Evolutionary conservation across 768 basidiomycete genomes (phyloP).

Genomic region (Lactarius indigo): DNA sequence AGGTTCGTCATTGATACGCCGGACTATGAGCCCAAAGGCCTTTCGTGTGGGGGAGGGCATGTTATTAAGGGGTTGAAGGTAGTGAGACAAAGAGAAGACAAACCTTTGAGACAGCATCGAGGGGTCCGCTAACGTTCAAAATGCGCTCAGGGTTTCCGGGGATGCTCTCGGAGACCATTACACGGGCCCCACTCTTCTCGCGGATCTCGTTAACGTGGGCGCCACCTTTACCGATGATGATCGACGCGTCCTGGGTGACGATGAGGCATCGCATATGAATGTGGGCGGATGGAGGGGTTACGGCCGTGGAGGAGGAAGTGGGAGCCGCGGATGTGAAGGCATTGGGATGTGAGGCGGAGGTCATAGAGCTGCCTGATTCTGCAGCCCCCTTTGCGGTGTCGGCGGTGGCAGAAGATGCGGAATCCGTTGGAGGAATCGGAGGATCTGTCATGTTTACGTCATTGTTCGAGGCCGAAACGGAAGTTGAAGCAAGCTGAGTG

Average conservation of each 20-base stretch:
- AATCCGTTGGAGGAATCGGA: slow-evolving; percentile 38
- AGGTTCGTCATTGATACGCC: slow-evolving; percentile 98
- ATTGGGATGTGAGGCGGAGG: slow-evolving; percentile 33
- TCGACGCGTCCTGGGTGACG: slow-evolving; percentile 98
- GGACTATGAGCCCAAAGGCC: slow-evolving; percentile 98
- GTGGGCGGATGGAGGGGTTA: slow-evolving; percentile 65
- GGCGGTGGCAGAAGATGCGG: slow-evolving; percentile 56
- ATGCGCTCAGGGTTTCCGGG: slow-evolving; percentile 99
- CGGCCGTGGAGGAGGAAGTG: slow-evolving; percentile 45
- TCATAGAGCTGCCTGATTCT: slow-evolving; percentile 36
- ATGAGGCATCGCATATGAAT: slow-evolving; percentile 99
- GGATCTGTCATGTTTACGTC: slow-evolving; percentile 67
- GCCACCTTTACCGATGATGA: slow-evolving; percentile 96
- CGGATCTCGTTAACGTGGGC: slow-evolving; percentile 98
- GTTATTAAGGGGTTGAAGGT: slow-evolving; percentile 8
- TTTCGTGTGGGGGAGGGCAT: slow-evolving; percentile 32
- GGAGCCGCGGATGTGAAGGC: slow-evolving; percentile 49
- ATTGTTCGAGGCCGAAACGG: slow-evolving; percentile 37
- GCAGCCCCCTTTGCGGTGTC: slow-evolving; percentile 41
- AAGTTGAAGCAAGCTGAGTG: slow-evolving; percentile 39
- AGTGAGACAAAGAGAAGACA: slow-evolving; percentile 28
- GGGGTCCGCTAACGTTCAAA: slow-evolving; percentile 90
- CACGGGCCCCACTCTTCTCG: slow-evolving; percentile 94
- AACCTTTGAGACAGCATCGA: slow-evolving; percentile 99
- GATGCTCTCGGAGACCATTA: slow-evolving; percentile 97